Base-by-base conservation (phyloP, 1,139 yeast genomes). In the Pichiaceae sp. region DNA sequence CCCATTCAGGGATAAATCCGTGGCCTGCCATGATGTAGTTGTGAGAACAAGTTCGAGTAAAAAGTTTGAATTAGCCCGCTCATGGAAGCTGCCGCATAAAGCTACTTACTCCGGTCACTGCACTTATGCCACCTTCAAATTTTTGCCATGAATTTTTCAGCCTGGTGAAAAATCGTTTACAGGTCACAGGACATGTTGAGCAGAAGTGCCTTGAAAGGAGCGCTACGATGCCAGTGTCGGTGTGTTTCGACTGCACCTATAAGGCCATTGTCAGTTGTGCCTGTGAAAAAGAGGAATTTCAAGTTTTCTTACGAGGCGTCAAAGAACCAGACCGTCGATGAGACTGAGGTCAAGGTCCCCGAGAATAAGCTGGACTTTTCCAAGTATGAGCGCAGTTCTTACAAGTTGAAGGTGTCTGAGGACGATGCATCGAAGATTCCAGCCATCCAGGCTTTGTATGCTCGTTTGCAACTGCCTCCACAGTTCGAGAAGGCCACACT, bases 391-490 rank as follows among this genome's bases (percentile, higher is more conserved):
- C 46, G 55, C 40, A 29, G 33, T n/a, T 42, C 53, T 3, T 42
- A 35, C 36, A 40, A 35, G 21, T 28, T 41, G 23, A 41, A 42
- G 23, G 48, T 71, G 17, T 55, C 68, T 2, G 75, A 72, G 36
- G 65, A 60, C 5, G 56, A 64, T n/a, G 77, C 78, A 9, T 48
- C 53, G 4, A 61, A 74, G 53, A 75, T 85, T 15, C 84, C 96
- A 2, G 72, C 79, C 18, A 66, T 91, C 40, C 71, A 72, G 29
- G 78, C 96, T n/a, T 69, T 91, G 44, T 96, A 85, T 55, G 66
- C 84, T 17, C 75, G 98, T 57, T 66, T 91, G 39, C 59, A 68
- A 25, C 63, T 84, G 35, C 82, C 91, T 6, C 49, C 63, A 21
- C 52, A 61, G 11, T 82, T 75, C 52, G 59, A 77, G 43, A 68